Evolutionary conservation across 768 basidiomycete species (phyloP).

Genomic region (Collybiopsis luxurians): DNA sequence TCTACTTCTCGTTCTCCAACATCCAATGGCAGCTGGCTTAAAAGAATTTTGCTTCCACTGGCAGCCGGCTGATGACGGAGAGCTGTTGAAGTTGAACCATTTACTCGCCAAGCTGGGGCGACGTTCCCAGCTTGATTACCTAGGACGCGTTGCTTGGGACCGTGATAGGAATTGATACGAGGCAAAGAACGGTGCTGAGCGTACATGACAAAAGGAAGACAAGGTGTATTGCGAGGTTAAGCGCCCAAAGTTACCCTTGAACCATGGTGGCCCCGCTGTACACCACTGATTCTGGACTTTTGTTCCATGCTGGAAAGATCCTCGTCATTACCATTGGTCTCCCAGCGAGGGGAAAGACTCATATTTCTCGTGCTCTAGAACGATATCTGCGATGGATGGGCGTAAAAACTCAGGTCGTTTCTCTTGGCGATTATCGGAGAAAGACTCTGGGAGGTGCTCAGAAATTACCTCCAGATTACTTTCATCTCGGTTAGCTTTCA

Average conservation of each 20-base stretch:
- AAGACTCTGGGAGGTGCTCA: constrained; percentile 87
- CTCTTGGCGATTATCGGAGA: constrained; percentile 91
- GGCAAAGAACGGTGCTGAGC: constrained; percentile 2
- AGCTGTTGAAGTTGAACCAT: constrained; percentile 17
- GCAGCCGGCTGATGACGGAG: constrained; percentile 20
- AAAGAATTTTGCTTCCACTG: constrained; percentile 62
- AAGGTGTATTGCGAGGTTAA: too few relatives aligned
- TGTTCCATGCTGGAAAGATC: constrained; percentile 95
- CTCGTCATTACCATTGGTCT: constrained; percentile 90
- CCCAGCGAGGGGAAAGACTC: constrained; percentile 94
- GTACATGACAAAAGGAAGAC: neutral
- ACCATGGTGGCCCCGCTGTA: constrained; percentile 93
- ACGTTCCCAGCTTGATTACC: constrained; percentile 55
- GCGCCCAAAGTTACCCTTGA: too few relatives aligned
- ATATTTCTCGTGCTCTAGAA: constrained; percentile 92
- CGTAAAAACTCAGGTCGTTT: constrained; percentile 93
- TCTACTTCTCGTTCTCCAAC: constrained; percentile 68
- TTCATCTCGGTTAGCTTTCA: constrained; percentile 61
- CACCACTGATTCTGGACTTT: constrained; percentile 83
- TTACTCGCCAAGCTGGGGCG: constrained; percentile 59
- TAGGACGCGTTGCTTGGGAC: constrained; percentile 52
- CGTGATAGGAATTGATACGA: constrained; percentile 48
- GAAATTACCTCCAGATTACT: constrained; percentile 90
- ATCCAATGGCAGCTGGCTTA: constrained; percentile 65
- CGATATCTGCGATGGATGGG: constrained; percentile 99